These are phyloP conservation scores for Colletotrichum noveboracense DNA, from an alignment of 2,329 filamentous ascomycete species.

Conservation along the genomic window DNA sequence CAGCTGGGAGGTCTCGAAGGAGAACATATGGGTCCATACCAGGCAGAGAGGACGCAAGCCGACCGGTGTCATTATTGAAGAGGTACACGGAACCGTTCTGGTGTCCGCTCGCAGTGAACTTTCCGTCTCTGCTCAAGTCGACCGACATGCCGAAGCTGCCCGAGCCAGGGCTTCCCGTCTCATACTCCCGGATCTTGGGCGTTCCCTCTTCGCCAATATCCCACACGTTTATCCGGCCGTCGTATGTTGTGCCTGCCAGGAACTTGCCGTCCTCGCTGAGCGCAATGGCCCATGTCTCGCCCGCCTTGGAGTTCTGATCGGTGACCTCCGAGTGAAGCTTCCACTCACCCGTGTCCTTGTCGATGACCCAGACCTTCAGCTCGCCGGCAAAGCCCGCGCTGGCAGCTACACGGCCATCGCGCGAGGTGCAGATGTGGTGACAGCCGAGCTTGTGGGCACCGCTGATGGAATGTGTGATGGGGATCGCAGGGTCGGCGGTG, in stretches of 20 bases:
- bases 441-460: constrained; percentile 87
- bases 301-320: constrained; percentile 57
- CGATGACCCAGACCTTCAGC: constrained; percentile 79
- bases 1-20: neutral
- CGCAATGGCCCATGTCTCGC: constrained; percentile 86
- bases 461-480: constrained; percentile 79
- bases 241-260: constrained; percentile 85
- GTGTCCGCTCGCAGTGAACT: constrained; percentile 88
- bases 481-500: constrained; percentile 73
- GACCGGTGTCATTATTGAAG: constrained; percentile 90
- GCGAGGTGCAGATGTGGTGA: constrained; percentile 81
- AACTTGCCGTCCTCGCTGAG: constrained; percentile 84
- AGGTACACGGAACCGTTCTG: constrained; percentile 92
- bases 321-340: constrained; percentile 50
- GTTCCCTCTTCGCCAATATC: constrained; percentile 63
- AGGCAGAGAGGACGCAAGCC: constrained; percentile 84
- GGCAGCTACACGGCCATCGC: constrained; percentile 73
- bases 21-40: constrained; percentile 53
- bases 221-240: constrained; percentile 91
- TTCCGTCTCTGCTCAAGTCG: constrained; percentile 80
- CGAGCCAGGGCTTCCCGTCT: constrained; percentile 73
- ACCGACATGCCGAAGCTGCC: constrained; percentile 91
- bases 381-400: constrained; percentile 91
- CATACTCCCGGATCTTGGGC: constrained; percentile 79
- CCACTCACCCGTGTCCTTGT: constrained; percentile 63